Base-by-base conservation (phyloP, 371 early-diverging fungal species). In the Mortierella sp. region DNA sequence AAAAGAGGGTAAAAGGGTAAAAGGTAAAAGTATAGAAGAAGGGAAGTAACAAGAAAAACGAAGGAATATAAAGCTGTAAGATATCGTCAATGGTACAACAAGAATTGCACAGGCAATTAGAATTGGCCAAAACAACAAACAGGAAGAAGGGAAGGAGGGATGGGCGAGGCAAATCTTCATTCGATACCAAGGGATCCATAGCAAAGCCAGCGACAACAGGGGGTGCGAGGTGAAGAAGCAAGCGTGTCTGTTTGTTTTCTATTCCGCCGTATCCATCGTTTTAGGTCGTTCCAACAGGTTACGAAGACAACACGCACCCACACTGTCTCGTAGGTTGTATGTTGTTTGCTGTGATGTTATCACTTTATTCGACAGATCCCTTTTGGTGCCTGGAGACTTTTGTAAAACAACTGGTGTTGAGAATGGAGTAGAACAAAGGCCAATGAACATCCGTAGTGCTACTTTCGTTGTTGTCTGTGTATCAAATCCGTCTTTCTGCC, bases 401-500 rank as follows among this genome's bases (percentile, higher is more conserved):
- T 18, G 51, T 21, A 51, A 48, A 21, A 4, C 63, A 63, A 18
- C 7, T 18, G 63, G 7, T 63, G 60, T 63, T 29, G 63, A 18
- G 32, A 35, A 11, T 63, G 63, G 60, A 16, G 5, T 16, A 60
- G 1, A 35, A 24, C 18, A 7, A 63, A 18, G 27, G 0, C 27
- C 21, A 18, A 4, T 18, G 38, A 63, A 5, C 32, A 35, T 32
- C 63, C 63, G 18, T 18, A 4, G 29, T 35, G 12, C 38, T 21
- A 14, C 18, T 32, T 14, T 35, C 68, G 46, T 27, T 21, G 12
- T 58, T 51, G 32, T 56, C 12, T 49, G 21, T 54, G 5, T 54
- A 55, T 48, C 75, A 68, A 68, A 6, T 38, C 43, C 24, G 21
- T 24, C 68, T 38, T 38, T 41, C 68, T 68, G 43, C 68, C 68